Evolutionary conservation across 2,329 filamentous ascomycete genomes (phyloP).

Genomic region (Nannizzia gypsea): DNA sequence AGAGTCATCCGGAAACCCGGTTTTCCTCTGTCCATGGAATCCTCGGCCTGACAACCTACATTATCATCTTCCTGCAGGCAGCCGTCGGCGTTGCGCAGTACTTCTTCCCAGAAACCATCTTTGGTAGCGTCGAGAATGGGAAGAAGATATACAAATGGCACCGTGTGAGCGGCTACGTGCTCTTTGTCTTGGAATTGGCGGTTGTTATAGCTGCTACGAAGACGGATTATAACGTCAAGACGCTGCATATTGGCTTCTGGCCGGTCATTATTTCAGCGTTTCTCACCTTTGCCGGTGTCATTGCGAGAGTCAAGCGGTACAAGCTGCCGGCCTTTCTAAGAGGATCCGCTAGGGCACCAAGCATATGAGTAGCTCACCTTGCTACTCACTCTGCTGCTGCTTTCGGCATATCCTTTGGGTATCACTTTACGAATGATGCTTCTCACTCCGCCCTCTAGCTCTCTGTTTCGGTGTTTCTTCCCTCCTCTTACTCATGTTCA

Average conservation of each 20-base stretch:
- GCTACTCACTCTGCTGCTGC: neutral
- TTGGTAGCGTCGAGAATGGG: slow-evolving; percentile 66
- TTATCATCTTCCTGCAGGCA: slow-evolving; percentile 60
- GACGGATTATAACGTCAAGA: slow-evolving; percentile 60
- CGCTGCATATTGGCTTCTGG: slow-evolving; percentile 66
- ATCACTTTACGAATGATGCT: neutral
- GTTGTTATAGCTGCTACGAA: slow-evolving; percentile 64
- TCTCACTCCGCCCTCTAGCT: neutral
- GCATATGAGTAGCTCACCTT: neutral
- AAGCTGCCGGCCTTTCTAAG: slow-evolving; percentile 45
- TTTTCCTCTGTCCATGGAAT: slow-evolving; percentile 74
- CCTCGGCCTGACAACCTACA: slow-evolving; percentile 65
- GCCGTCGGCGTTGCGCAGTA: slow-evolving; percentile 73
- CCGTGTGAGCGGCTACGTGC: slow-evolving; percentile 60
- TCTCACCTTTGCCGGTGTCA: slow-evolving; percentile 58
- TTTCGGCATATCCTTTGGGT: neutral
- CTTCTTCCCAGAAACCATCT: slow-evolving; percentile 54
- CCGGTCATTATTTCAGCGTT: slow-evolving; percentile 54
- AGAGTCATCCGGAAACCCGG: slow-evolving; percentile 44
- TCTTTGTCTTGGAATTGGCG: slow-evolving; percentile 57
- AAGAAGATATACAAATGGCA: slow-evolving; percentile 88
- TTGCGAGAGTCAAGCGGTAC: slow-evolving; percentile 66
- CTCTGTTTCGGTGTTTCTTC: neutral
- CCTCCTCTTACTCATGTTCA: too few species aligned
- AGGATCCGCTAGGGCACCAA: neutral